Base-by-base conservation (phyloP, 1,284 basidiomycete genomes). In the Chondrostereum purpureum region DNA sequence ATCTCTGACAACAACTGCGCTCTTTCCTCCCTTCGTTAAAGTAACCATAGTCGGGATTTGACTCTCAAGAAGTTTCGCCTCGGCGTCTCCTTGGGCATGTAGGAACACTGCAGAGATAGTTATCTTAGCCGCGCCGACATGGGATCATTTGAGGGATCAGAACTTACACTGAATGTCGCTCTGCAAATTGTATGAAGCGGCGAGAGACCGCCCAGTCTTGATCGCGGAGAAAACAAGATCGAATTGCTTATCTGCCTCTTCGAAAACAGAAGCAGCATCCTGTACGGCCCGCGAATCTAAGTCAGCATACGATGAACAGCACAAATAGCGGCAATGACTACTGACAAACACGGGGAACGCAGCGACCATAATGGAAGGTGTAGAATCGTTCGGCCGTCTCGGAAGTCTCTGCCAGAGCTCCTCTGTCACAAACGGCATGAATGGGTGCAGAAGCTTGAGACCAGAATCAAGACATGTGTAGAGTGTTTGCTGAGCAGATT, bases 361-460 rank as follows among this genome's bases (percentile, higher is more conserved):
- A 0, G 93, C 75, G 21, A 98, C 65, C 84, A 95, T 94, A 65
- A 99, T 93, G 0, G 91, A 92, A 16, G 83, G 80, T 6, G 85
- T 88, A 6, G 74, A 58, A 63, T 98, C 93, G 43, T 83, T 83
- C 0, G 85, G 80, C 46, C 94, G 73, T 11, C 92, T 74, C 0
- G 94, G 93, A 8, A 99, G 72, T 36, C 94, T 82, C 64, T 99
- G 96, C 96, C 96, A 99, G 14, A 99, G 70, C 65, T 99, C 96
- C 67, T 99, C 96, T 1, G 95, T 98, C 36, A 99, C 92, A 64
- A 88, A 99, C 1, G 96, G 96, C 96, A 99, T 99, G 72, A 98
- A 95, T 1, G 96, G 95, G 65, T 99, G 96, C 11, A 99, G 73
- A 6, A 99, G 73, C 40, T 85, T 80, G 43, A 99, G 72, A 10